Percentiles rank a stretch among this genome's conserved stretches.
phyloP scores from a whole-genome alignment of 2,329 filamentous ascomycete genomes.

The Aspergillaceae sp. region DNA sequence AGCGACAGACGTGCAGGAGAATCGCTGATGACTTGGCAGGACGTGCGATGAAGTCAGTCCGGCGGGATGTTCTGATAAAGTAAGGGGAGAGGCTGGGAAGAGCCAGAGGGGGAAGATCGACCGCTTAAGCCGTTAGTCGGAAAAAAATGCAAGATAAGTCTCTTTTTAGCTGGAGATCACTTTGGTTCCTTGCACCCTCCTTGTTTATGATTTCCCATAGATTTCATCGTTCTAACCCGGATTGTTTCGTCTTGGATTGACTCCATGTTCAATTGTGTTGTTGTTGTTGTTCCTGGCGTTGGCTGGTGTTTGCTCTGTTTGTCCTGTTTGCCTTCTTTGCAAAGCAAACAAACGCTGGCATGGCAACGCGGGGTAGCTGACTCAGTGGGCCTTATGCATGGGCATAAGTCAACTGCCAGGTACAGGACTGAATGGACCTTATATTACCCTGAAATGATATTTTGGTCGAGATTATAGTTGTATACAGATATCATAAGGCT shows the following conservation, averaged over 20 bases:
- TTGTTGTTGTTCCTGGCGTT: too few relatives aligned
- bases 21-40: background rate
- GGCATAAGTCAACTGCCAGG: constrained; percentile 17
- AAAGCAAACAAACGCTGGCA: background rate
- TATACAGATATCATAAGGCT: too few relatives aligned
- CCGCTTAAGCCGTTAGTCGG: background rate
- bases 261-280: too few relatives aligned
- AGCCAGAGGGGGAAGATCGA: background rate
- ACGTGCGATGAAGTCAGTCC: background rate
- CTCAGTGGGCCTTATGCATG: background rate
- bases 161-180: background rate
- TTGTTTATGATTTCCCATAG: background rate
- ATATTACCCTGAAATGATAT: background rate
- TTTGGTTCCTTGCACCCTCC: background rate
- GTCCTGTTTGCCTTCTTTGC: background rate
- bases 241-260: background rate
- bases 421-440: constrained; percentile 24
- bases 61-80: background rate
- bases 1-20: background rate
- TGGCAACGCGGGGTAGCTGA: background rate
- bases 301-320: background rate
- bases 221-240: background rate
- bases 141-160: background rate
- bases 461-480: too few relatives aligned
- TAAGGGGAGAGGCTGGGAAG: background rate